Conservation (phyloP, 1,139 yeast species). For the Meyerozyma guilliermondii region DNA sequence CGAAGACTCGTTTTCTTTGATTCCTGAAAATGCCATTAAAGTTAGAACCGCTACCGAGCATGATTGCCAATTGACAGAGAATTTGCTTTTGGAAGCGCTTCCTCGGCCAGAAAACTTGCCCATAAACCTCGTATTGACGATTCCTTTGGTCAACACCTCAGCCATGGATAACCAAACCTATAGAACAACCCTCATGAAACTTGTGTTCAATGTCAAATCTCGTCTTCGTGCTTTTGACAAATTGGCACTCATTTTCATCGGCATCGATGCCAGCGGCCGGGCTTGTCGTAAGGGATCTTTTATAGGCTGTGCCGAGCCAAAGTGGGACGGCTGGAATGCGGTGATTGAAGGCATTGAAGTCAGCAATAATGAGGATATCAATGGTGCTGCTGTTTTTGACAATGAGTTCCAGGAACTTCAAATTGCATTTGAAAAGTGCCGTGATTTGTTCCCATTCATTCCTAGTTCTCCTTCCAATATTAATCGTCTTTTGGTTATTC, state of each 20-base stretch:
- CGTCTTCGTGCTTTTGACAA: conserved; percentile 40
- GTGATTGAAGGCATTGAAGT: conserved; percentile 39
- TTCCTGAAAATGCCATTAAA: conserved; percentile 37
- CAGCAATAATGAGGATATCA: conserved; percentile 16
- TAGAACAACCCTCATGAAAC: conserved; percentile 18
- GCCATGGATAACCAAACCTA: conserved; percentile 29
- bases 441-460: conserved; percentile 27
- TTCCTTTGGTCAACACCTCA: conserved; percentile 36
- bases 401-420: conserved; percentile 21
- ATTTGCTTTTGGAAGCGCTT: conserved; percentile 20
- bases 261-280: conserved; percentile 36
- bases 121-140: conserved; percentile 42
- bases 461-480: conserved; percentile 14
- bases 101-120: conserved; percentile 39
- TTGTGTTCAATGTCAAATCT: conserved; percentile 22
- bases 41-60: conserved; percentile 30
- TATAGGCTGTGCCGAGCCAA: conserved; percentile 46
- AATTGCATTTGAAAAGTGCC: conserved; percentile 25
- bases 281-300: conserved; percentile 42
- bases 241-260: conserved; percentile 51
- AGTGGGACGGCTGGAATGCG: conserved; percentile 56
- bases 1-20: conserved; percentile 13
- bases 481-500: conserved; percentile 25
- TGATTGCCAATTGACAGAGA: conserved; percentile 35
- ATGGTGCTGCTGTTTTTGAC: conserved; percentile 11